Percentiles rank a stretch among this genome's conserved stretches.
Evolutionary conservation across 768 basidiomycete species (phyloP).

Genomic region (Trametes maxima): DNA sequence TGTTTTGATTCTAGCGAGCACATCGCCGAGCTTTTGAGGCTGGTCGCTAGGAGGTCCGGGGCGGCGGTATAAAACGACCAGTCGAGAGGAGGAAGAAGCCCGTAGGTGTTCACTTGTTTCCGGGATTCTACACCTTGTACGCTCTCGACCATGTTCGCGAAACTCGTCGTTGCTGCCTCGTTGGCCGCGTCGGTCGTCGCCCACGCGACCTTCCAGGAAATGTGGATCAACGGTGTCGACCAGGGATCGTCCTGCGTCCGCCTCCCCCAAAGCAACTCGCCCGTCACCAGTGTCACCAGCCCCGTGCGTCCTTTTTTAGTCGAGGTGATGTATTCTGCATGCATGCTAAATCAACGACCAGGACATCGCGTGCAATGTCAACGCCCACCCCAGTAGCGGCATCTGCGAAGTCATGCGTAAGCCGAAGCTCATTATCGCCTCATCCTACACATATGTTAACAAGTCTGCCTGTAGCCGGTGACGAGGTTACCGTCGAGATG

Average conservation of each 20-base stretch:
- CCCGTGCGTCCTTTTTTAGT: slow-evolving; percentile 31
- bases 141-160: slow-evolving; percentile 34
- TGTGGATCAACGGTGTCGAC: slow-evolving; percentile 55
- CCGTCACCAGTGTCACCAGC: slow-evolving; percentile 45
- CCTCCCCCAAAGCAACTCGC: slow-evolving; percentile 47
- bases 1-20: slow-evolving; percentile 9
- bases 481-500: slow-evolving; percentile 54
- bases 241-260: slow-evolving; percentile 51
- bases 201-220: slow-evolving; percentile 56
- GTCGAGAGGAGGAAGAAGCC: neutral
- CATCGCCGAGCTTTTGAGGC: slow-evolving; percentile 15
- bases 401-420: slow-evolving; percentile 47
- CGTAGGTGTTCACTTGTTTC: slow-evolving; percentile 1
- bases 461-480: slow-evolving; percentile 40
- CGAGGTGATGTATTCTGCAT: neutral
- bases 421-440: slow-evolving; percentile 5
- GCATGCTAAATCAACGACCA: slow-evolving; percentile 12
- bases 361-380: slow-evolving; percentile 54
- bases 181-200: slow-evolving; percentile 45
- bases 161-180: slow-evolving; percentile 36
- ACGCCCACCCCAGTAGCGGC: slow-evolving; percentile 36
- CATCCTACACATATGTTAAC: neutral
- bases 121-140: neutral
- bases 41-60: neutral
- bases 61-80: neutral